Evolutionary conservation across 2,329 filamentous ascomycete genomes (phyloP).

Genomic region (Lasiodiplodia theobromae): DNA sequence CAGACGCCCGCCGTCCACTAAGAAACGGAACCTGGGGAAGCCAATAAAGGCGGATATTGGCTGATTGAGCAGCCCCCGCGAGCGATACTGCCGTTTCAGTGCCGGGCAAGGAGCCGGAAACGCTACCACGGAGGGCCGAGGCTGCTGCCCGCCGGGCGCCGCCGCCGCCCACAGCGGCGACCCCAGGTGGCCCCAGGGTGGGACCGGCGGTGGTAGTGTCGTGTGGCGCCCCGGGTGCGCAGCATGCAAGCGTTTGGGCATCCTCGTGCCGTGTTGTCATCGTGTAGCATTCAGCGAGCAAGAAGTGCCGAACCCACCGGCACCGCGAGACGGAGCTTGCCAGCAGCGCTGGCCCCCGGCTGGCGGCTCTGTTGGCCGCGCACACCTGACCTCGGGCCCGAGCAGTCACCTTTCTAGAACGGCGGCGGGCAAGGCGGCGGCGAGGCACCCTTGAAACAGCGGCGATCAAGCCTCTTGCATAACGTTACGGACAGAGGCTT

Average conservation of each 20-base stretch:
- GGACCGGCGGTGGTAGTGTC: conserved; percentile 25
- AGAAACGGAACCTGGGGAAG: conserved; percentile 26
- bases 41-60: conserved; percentile 48
- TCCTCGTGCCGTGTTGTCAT: conserved; percentile 27
- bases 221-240: conserved; percentile 26
- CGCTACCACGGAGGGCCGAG: conserved; percentile 5
- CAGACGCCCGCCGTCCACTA: conserved; percentile 28
- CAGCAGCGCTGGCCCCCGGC: conserved; percentile 15
- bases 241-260: conserved; percentile 23
- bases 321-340: conserved; percentile 9
- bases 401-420: conserved; percentile 19
- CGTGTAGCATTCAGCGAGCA: conserved; percentile 6
- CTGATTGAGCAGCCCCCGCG: conserved; percentile 36
- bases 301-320: conserved; percentile 24
- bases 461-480: conserved; percentile 29
- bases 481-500: conserved; percentile 14
- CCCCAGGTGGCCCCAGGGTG: conserved; percentile 15
- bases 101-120: conserved; percentile 11
- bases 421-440: conserved; percentile 14
- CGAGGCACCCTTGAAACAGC: conserved; percentile 23
- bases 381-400: neutral
- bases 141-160: conserved; percentile 10
- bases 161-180: neutral
- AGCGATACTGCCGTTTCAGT: conserved; percentile 26
- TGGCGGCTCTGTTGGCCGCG: neutral